Evolutionary conservation across 257 asterid genomes (phyloP).

Genomic region (Solanum pennellii): DNA sequence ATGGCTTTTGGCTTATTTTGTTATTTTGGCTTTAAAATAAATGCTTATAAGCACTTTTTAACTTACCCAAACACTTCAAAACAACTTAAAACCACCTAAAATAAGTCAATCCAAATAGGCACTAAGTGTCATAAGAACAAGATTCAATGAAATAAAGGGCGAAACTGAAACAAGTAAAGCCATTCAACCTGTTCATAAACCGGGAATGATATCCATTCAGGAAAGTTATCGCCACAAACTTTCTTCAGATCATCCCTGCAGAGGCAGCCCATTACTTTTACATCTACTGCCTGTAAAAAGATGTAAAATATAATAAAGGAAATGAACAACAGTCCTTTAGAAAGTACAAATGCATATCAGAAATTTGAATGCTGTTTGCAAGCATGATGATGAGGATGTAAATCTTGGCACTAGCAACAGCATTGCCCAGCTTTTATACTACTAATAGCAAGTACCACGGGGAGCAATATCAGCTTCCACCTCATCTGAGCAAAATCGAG

Average conservation of each 20-base stretch:
- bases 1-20: no score
- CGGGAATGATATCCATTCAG: conserved; percentile 97
- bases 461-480: not conserved
- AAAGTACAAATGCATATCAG: not conserved
- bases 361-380: not conserved
- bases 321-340: not conserved
- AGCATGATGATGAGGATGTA: not conserved
- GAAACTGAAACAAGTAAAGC: not conserved
- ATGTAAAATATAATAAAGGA: conserved; percentile 5
- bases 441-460: not conserved
- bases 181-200: conserved; percentile 72
- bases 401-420: not conserved
- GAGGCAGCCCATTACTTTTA: conserved; percentile 68
- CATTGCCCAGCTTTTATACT: not conserved
- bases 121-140: not conserved
- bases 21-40: no score
- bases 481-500: not conserved
- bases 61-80: no score
- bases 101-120: no score
- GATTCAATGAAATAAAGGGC: not conserved
- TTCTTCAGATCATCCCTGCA: conserved; percentile 82
- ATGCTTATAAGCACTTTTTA: no score
- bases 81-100: no score
- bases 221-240: conserved; percentile 88
- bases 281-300: conserved; percentile 72